phyloP scores from a whole-genome alignment of 495 filamentous ascomycete genomes.

The Podospora australis region DNA sequence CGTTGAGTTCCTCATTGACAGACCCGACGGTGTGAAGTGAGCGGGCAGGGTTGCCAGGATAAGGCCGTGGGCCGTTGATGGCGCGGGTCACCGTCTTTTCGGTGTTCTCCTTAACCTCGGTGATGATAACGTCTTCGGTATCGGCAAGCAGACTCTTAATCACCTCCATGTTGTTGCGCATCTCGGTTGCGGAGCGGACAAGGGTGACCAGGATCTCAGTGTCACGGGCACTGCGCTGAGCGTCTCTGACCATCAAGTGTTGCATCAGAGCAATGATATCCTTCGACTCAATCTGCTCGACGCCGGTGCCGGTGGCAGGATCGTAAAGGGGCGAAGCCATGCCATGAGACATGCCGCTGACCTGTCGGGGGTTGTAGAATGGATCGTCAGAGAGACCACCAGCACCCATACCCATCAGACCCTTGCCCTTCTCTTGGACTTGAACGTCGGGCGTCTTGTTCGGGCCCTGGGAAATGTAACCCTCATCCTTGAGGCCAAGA shows the following conservation, averaged over 20 bases:
- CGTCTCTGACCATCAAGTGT: slow-evolving; percentile 94
- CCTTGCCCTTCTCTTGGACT: slow-evolving; percentile 50
- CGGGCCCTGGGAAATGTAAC: slow-evolving; percentile 79
- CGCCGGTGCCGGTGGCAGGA: slow-evolving; percentile 77
- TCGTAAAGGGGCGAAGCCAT: slow-evolving; percentile 88
- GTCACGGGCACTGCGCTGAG: slow-evolving; percentile 91
- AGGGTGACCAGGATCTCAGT: slow-evolving; percentile 95
- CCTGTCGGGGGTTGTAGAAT: slow-evolving; percentile 54
- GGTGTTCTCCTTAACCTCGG: slow-evolving; percentile 75
- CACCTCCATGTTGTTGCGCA: slow-evolving; percentile 94
- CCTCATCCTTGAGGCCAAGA: slow-evolving; percentile 61
- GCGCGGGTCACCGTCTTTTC: slow-evolving; percentile 75
- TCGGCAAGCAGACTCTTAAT: slow-evolving; percentile 88
- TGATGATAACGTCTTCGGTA: slow-evolving; percentile 77
- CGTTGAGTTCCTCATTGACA: slow-evolving; percentile 61
- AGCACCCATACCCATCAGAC: slow-evolving; percentile 42
- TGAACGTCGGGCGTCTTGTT: slow-evolving; percentile 58
- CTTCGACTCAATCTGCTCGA: slow-evolving; percentile 91
- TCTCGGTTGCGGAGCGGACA: slow-evolving; percentile 89
- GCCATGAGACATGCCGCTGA: slow-evolving; percentile 87
- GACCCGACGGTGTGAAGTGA: slow-evolving; percentile 48
- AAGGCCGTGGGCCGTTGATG: slow-evolving; percentile 81
- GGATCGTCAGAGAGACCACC: slow-evolving; percentile 51
- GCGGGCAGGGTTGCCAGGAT: slow-evolving; percentile 57
- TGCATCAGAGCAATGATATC: slow-evolving; percentile 98